Evolutionary conservation across 768 basidiomycete species (phyloP).

Genomic region (Macrocybe gigantea): DNA sequence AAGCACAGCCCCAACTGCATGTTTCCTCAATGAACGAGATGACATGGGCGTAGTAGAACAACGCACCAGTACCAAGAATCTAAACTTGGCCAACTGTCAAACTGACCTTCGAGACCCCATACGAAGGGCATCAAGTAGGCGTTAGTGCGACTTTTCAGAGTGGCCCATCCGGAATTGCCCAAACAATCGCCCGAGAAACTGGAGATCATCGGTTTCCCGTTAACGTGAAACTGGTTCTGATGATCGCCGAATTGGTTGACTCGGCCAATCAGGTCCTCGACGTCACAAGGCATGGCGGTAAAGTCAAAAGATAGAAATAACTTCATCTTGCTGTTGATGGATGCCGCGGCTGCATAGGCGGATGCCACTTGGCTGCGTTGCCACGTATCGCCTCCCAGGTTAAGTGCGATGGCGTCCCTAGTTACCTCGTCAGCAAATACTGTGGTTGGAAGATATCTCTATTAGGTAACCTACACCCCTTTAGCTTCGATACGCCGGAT

Average conservation of each 20-base stretch:
- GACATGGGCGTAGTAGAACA: neutral
- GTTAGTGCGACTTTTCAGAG: constrained; percentile 39
- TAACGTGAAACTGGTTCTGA: constrained; percentile 48
- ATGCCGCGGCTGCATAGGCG: constrained; percentile 46
- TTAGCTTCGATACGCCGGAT: constrained; percentile 33
- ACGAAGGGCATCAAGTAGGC: constrained; percentile 52
- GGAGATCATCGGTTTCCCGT: constrained; percentile 51
- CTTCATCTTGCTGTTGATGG: constrained; percentile 38
- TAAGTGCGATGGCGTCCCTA: constrained; percentile 59
- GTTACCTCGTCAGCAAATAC: constrained; percentile 17
- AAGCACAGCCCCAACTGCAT: constrained; percentile 54
- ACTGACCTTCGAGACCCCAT: constrained; percentile 43
- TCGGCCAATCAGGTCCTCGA: constrained; percentile 32
- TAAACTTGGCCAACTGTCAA: constrained; percentile 39
- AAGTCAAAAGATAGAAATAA: constrained; percentile 56
- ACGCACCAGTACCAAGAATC: constrained; percentile 46
- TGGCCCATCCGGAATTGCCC: constrained; percentile 43
- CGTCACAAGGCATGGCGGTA: constrained; percentile 42
- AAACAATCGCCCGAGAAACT: constrained; percentile 60
- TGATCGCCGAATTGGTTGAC: constrained; percentile 43
- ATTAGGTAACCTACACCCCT: constrained; percentile 29
- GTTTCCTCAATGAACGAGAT: neutral
- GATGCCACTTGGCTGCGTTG: constrained; percentile 38
- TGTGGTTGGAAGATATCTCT: neutral
- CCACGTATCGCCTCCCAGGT: constrained; percentile 53